phyloP scores from a whole-genome alignment of 2,329 filamentous ascomycete species.

The Fusarium oligoseptatum region DNA sequence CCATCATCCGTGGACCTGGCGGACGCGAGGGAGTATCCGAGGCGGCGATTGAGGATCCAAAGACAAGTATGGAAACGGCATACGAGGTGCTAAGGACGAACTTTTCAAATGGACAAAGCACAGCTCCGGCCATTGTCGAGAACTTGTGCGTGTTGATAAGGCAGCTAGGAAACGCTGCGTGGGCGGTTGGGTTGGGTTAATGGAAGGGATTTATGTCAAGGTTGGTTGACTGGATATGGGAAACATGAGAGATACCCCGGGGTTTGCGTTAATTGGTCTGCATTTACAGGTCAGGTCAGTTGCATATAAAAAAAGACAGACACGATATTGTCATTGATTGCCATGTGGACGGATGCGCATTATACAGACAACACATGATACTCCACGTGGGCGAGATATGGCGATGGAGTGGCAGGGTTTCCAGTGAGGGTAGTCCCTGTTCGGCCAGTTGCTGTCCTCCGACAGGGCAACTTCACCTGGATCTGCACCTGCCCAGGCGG shows the following conservation, averaged over 20 bases:
- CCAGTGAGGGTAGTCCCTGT: not conserved
- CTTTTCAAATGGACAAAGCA: constrained; percentile 58
- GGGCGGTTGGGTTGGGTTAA: constrained; percentile 52
- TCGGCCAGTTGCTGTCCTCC: not conserved
- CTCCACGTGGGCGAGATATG: constrained; percentile 8
- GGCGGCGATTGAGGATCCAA: constrained; percentile 66
- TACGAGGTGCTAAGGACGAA: constrained; percentile 69
- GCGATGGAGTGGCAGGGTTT: constrained; percentile 11
- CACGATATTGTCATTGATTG: not conserved
- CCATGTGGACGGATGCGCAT: not conserved
- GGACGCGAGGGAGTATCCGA: constrained; percentile 48
- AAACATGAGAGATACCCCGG: not conserved
- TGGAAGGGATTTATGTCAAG: not conserved
- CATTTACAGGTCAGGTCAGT: not conserved
- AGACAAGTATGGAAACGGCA: constrained; percentile 69
- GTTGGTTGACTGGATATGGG: not conserved
- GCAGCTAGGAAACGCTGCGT: constrained; percentile 68
- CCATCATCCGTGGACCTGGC: constrained; percentile 60
- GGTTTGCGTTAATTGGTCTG: not conserved
- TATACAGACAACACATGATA: constrained; percentile 5
- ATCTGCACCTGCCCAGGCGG: not conserved
- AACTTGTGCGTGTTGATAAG: constrained; percentile 75
- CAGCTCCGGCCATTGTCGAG: constrained; percentile 73
- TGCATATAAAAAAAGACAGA: not conserved
- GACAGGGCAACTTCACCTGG: not conserved